Evolutionary conservation across 306 rosid genomes (phyloP), one percentile per base, ranked within the genome.

Genomic region (Ammopiptanthus mongolicus): DNA sequence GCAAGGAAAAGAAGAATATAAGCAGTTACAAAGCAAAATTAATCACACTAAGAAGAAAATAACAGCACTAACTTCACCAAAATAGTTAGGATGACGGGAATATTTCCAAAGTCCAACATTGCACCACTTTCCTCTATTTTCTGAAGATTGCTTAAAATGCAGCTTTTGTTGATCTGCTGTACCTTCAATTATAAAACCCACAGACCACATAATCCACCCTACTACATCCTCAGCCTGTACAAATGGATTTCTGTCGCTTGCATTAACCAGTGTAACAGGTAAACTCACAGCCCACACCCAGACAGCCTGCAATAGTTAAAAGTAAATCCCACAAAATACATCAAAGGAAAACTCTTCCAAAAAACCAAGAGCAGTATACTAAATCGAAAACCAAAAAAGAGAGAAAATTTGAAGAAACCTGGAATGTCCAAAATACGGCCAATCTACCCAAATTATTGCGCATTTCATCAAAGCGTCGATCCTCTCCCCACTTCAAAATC

Each of bases 221-320:
- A 85, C 69, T 68, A 92, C 78, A 82, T 92, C 99, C 5, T 29
- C 90, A 76, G 87, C 74, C 62, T 80, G 83, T n/a, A 89, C 63
- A 41, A 82, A 76, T 63, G 99, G 96, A 57, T 79, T 86, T 71
- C 84, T 78, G 85, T 75, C 69, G 74, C 91, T 90, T 51, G 98
- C 89, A 86, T 95, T 95, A 51, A 90, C 96, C 47, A 95, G 65
- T 1, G 98, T 95, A 46, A 92, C 89, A 19, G 98, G 99, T 78
- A 92, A 90, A 80, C 98, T 92, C 78, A 95, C 99, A 23, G 93
- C 42, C 98, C 99, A 95, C 55, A 95, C 98, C 99, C 99, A 95
- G 62, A 89, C 89, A 75, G 98, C 98, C 99, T 95, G 88, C 65
- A 86, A 58, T 11, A 65, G 53, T 29, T 11, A 14, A 73, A 57